phyloP scores from a whole-genome alignment of 2,329 filamentous ascomycete genomes.

The Knoxdaviesia capensis region DNA sequence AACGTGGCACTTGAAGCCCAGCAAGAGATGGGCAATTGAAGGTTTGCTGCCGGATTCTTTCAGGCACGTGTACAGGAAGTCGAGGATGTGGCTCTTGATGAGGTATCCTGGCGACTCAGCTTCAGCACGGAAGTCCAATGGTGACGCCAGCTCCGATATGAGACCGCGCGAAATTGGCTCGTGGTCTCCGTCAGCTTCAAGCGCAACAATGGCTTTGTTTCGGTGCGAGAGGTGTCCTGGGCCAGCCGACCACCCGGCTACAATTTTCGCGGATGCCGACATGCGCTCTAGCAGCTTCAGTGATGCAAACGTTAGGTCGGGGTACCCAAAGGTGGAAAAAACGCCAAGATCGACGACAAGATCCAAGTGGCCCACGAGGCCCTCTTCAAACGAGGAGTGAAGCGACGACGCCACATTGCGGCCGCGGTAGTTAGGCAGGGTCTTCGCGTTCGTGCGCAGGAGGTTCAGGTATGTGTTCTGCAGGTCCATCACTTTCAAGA shows the following conservation, averaged over 20 bases:
- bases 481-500: constrained; percentile 64
- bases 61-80: constrained; percentile 69
- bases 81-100: constrained; percentile 67
- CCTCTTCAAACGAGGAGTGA: constrained; percentile 82
- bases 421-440: constrained; percentile 36
- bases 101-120: constrained; percentile 52
- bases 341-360: constrained; percentile 67
- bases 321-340: constrained; percentile 71
- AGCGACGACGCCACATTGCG: constrained; percentile 45
- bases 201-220: constrained; percentile 72
- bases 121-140: constrained; percentile 54
- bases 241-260: constrained; percentile 37
- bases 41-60: constrained; percentile 55
- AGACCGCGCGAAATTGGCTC: constrained; percentile 62
- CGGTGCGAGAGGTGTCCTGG: constrained; percentile 25
- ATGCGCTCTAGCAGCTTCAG: constrained; percentile 71
- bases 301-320: constrained; percentile 60
- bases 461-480: constrained; percentile 86
- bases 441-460: constrained; percentile 28
- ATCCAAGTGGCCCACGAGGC: constrained; percentile 59
- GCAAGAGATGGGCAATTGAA: constrained; percentile 72
- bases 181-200: constrained; percentile 63
- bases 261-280: constrained; percentile 63
- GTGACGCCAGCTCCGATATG: constrained; percentile 43
- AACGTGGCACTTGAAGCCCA: constrained; percentile 67